Evolutionary conservation across 805 yeast species (phyloP).

Genomic region (Kuraishia borneana): DNA sequence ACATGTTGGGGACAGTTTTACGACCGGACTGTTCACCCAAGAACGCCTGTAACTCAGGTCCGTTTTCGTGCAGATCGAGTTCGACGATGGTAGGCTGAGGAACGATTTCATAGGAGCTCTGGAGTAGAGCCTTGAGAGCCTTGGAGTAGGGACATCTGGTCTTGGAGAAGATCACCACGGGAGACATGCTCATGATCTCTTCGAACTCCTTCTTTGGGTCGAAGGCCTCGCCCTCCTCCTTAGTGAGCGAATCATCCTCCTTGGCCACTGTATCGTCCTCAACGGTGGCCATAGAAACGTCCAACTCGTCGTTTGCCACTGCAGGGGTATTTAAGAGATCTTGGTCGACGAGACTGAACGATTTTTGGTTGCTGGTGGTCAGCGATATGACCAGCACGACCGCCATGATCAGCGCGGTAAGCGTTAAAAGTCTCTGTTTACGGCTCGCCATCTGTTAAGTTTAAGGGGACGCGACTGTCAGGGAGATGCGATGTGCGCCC

Average conservation of each 20-base stretch:
- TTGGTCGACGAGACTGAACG: not conserved
- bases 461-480: no score
- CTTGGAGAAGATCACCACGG: conserved; percentile 54
- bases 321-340: not conserved
- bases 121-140: conserved; percentile 55
- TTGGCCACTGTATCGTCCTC: conserved; percentile 4
- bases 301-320: conserved; percentile 3
- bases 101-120: conserved; percentile 50
- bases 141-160: conserved; percentile 69
- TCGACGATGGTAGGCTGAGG: conserved; percentile 74
- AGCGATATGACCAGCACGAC: conserved; percentile 24
- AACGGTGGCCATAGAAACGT: conserved; percentile 4
- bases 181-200: conserved; percentile 47
- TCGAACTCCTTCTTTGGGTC: conserved; percentile 43
- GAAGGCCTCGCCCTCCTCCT: conserved; percentile 14
- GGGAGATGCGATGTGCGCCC: no score
- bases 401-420: conserved; percentile 27
- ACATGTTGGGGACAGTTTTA: conserved; percentile 81
- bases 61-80: conserved; percentile 70
- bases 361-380: conserved; percentile 4
- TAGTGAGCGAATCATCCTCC: conserved; percentile 5
- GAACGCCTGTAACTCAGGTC: conserved; percentile 63
- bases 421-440: conserved; percentile 26
- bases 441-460: conserved; percentile 8
- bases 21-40: conserved; percentile 64